phyloP scores from a whole-genome alignment of 306 rosid species.

The Castanospermum australe region DNA sequence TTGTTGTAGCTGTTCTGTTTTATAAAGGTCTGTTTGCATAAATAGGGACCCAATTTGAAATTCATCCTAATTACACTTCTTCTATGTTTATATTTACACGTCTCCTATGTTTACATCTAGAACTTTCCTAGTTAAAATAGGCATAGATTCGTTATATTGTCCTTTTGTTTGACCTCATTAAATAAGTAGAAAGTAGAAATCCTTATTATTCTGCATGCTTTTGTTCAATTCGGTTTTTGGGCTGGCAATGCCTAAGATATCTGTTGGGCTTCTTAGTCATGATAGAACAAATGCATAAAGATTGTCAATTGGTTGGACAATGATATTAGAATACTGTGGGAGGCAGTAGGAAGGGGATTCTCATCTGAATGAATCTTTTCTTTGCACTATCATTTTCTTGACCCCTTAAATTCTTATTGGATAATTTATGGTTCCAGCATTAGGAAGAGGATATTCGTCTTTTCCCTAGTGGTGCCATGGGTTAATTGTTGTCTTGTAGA shows the following conservation, averaged over 20 bases:
- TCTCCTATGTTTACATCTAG: not conserved
- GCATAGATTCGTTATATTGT: not conserved
- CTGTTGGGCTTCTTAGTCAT: not conserved
- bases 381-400: not conserved
- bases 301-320: not conserved
- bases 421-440: not conserved
- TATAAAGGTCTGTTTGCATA: not conserved
- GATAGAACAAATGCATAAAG: not conserved
- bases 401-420: not conserved
- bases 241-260: not conserved
- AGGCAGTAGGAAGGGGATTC: not conserved
- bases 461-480: not conserved
- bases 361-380: not conserved
- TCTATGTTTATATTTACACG: not conserved
- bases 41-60: not conserved
- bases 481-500: not conserved
- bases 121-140: not conserved
- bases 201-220: not conserved
- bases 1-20: not conserved
- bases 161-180: not conserved
- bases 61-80: not conserved
- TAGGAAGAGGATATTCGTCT: not conserved
- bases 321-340: not conserved
- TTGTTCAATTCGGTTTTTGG: too few relatives aligned
- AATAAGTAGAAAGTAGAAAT: not conserved